Evolutionary conservation across 257 asterid genomes (phyloP).

Genomic region (Solanum medicagineum): DNA sequence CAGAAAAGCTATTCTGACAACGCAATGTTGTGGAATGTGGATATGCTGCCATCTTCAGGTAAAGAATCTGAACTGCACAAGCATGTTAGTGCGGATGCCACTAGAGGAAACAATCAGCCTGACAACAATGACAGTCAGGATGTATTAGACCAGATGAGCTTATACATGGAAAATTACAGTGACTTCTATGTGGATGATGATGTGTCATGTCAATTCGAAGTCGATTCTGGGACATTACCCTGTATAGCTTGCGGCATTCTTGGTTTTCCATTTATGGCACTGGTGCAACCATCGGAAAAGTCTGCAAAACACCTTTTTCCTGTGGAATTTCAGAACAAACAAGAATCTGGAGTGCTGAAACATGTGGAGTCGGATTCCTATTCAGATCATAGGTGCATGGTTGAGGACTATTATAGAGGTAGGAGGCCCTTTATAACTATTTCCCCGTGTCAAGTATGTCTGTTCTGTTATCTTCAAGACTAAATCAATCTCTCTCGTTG

Average conservation of each 20-base stretch:
- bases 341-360: slow-evolving; percentile 4
- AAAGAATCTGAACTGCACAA: slow-evolving; percentile 43
- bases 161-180: slow-evolving; percentile 33
- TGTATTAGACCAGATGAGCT: slow-evolving; percentile 36
- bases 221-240: slow-evolving; percentile 87
- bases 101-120: slow-evolving; percentile 23
- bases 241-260: slow-evolving; percentile 97
- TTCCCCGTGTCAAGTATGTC: neutral
- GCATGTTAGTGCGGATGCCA: slow-evolving; percentile 17
- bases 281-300: slow-evolving; percentile 68
- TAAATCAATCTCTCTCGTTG: neutral
- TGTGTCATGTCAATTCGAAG: slow-evolving; percentile 66
- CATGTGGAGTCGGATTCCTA: slow-evolving; percentile 13
- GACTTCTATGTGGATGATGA: slow-evolving; percentile 63
- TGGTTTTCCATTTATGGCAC: slow-evolving; percentile 96
- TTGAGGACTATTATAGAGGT: slow-evolving; percentile 38
- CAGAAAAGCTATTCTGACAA: slow-evolving; percentile 41
- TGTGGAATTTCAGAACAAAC: slow-evolving; percentile 12
- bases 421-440: slow-evolving; percentile 3
- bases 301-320: slow-evolving; percentile 30
- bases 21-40: slow-evolving; percentile 67
- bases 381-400: slow-evolving; percentile 8
- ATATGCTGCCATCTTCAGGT: slow-evolving; percentile 55
- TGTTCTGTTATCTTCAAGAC: neutral
- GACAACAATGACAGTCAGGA: slow-evolving; percentile 18